phyloP scores from a whole-genome alignment of 169 alveolate species.

The Plasmodium billcollinsi region DNA sequence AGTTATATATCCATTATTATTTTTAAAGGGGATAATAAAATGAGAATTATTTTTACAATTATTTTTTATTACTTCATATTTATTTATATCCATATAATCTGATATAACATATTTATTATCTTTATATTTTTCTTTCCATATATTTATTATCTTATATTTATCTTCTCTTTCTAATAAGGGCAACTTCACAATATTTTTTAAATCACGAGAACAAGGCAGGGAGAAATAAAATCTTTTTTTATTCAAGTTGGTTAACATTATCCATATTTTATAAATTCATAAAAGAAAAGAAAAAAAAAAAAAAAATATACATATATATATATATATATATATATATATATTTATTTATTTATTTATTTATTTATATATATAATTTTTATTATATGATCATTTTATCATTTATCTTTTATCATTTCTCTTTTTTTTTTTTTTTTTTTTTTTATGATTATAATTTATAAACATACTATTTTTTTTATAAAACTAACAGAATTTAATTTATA shows the following conservation, averaged over 20 bases:
- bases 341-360: neutral
- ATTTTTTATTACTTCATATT: conserved; percentile 60
- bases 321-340: neutral
- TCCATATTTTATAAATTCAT: neutral
- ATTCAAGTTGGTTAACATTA: conserved; percentile 14
- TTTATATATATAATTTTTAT: neutral
- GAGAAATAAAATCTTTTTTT: conserved; percentile 60
- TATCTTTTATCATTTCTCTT: neutral
- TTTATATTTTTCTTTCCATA: conserved; percentile 65
- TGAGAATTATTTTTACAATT: conserved; percentile 67
- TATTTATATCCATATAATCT: conserved; percentile 36
- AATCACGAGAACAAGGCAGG: conserved; percentile 46
- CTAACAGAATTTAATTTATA: too few relatives aligned
- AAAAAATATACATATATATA: too few relatives aligned
- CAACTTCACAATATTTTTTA: conserved; percentile 60
- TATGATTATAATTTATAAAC: too few relatives aligned
- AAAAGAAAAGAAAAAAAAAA: neutral
- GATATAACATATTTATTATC: conserved; percentile 50
- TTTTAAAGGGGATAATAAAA: conserved; percentile 60
- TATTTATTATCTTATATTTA: conserved; percentile 44
- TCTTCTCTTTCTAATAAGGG: conserved; percentile 43
- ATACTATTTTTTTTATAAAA: too few relatives aligned
- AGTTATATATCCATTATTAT: conserved; percentile 68
- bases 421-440: neutral
- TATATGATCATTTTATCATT: neutral